Percentiles rank a stretch among this genome's conserved stretches.
Evolutionary conservation across 1,284 basidiomycete genomes (phyloP).

Genomic region (Amylostereum areolatum): DNA sequence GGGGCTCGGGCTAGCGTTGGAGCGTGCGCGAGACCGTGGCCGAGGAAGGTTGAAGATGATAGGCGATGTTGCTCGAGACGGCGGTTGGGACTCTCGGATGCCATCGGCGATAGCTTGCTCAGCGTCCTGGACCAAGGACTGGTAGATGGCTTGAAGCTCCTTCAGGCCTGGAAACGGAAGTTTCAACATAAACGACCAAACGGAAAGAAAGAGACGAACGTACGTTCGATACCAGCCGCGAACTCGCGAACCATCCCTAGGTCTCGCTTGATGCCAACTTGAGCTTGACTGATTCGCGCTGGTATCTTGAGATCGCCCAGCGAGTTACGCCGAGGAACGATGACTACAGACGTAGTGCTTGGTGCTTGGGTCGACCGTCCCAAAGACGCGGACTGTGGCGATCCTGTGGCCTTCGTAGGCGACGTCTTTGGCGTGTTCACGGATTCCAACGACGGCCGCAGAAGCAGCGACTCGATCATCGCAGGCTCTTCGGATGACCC

Average conservation of each 20-base stretch:
- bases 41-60: conserved; percentile 31
- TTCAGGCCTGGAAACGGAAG: conserved; percentile 51
- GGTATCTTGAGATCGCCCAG: conserved; percentile 82
- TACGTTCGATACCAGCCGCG: conserved; percentile 76
- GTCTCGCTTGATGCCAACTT: conserved; percentile 74
- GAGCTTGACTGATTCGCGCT: conserved; percentile 76
- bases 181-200: neutral
- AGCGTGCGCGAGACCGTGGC: conserved; percentile 31
- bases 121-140: conserved; percentile 43
- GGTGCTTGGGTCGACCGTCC: conserved; percentile 50
- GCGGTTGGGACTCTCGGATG: conserved; percentile 23
- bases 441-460: conserved; percentile 9
- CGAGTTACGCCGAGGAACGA: conserved; percentile 49
- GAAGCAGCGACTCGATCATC: conserved; percentile 7
- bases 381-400: conserved; percentile 54
- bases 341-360: conserved; percentile 13
- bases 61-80: conserved; percentile 36
- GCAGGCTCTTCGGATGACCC: conserved; percentile 13
- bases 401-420: conserved; percentile 29
- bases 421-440: conserved; percentile 10
- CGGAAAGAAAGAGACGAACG: conserved; percentile 27
- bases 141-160: conserved; percentile 54
- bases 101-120: conserved; percentile 42
- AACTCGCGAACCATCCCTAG: conserved; percentile 82
- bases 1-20: conserved; percentile 33